A percentile compares a stretch with the other conserved stretches of the same genome.
These are phyloP conservation scores for Sordariomycetes sp. DNA, from an alignment of 2,329 filamentous ascomycete species.

Conservation along the genomic window DNA sequence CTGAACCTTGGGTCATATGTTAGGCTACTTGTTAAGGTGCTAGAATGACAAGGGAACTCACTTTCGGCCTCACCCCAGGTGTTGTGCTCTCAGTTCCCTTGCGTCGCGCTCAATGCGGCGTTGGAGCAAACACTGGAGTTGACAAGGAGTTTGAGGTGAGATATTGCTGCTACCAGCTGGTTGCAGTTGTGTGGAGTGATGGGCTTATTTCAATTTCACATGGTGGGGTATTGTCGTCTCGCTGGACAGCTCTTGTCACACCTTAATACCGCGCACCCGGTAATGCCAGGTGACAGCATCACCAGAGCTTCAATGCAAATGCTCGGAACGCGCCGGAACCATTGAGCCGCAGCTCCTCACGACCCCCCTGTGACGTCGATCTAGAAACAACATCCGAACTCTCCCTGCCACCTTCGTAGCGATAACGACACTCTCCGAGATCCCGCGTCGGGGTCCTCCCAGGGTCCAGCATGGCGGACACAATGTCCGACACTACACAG, in stretches of 20 bases:
- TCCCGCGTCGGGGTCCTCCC: background rate
- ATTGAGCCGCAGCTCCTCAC: background rate
- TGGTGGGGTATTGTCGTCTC: background rate
- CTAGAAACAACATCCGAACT: background rate
- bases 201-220: background rate
- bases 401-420: background rate
- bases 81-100: too few species aligned
- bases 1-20: background rate
- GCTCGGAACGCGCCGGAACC: background rate
- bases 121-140: too few species aligned
- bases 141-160: background rate
- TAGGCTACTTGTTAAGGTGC: background rate
- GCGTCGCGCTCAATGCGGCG: too few species aligned
- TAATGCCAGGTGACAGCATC: background rate
- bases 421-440: background rate
- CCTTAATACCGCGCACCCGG: background rate
- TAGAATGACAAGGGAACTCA: background rate
- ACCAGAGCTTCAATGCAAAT: background rate
- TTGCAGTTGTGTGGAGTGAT: background rate
- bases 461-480: background rate
- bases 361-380: background rate
- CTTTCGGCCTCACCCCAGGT: background rate
- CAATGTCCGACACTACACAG: background rate
- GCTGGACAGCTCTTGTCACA: background rate
- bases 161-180: background rate